Percentiles rank a stretch among this genome's conserved stretches.
Conservation (phyloP, 2,329 filamentous ascomycete species). For the Sphaerulina vaccinii region DNA sequence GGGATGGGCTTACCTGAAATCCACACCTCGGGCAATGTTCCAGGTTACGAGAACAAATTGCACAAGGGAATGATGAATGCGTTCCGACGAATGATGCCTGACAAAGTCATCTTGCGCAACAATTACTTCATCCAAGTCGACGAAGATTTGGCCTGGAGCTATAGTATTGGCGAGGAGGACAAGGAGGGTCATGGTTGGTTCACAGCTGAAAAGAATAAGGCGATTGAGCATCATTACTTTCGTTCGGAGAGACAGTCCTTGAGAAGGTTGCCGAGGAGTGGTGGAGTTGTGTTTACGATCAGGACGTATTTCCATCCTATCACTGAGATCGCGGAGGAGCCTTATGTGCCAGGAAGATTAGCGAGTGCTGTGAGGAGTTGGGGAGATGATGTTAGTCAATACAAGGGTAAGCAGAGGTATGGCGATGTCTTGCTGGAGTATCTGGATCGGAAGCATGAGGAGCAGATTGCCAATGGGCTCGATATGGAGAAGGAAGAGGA, state of each 20-base stretch:
- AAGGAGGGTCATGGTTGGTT: slow-evolving; percentile 63
- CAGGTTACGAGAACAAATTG: slow-evolving; percentile 67
- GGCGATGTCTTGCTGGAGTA: slow-evolving; percentile 71
- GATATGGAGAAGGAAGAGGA: slow-evolving; percentile 62
- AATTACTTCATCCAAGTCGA: slow-evolving; percentile 91
- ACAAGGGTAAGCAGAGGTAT: slow-evolving; percentile 78
- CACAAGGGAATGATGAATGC: slow-evolving; percentile 80
- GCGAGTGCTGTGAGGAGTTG: slow-evolving; percentile 78
- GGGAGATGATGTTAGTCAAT: slow-evolving; percentile 72
- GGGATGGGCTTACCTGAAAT: slow-evolving; percentile 78
- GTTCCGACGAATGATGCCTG: slow-evolving; percentile 68
- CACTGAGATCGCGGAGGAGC: slow-evolving; percentile 65
- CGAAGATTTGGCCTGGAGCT: slow-evolving; percentile 71
- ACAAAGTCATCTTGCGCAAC: slow-evolving; percentile 66
- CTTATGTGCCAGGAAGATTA: slow-evolving; percentile 73
- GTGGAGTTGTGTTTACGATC: slow-evolving; percentile 67
- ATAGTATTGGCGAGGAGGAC: slow-evolving; percentile 74
- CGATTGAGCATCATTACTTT: slow-evolving; percentile 72
- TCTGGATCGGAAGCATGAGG: slow-evolving; percentile 69
- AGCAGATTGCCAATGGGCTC: slow-evolving; percentile 68
- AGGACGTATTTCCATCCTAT: slow-evolving; percentile 76
- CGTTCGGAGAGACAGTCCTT: slow-evolving; percentile 73
- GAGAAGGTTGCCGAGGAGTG: slow-evolving; percentile 53
- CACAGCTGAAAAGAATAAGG: slow-evolving; percentile 71
- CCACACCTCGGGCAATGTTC: slow-evolving; percentile 74